Base-by-base conservation (phyloP, 192 early-diverging fungal genomes). In the Gamsiella multidivaricata region DNA sequence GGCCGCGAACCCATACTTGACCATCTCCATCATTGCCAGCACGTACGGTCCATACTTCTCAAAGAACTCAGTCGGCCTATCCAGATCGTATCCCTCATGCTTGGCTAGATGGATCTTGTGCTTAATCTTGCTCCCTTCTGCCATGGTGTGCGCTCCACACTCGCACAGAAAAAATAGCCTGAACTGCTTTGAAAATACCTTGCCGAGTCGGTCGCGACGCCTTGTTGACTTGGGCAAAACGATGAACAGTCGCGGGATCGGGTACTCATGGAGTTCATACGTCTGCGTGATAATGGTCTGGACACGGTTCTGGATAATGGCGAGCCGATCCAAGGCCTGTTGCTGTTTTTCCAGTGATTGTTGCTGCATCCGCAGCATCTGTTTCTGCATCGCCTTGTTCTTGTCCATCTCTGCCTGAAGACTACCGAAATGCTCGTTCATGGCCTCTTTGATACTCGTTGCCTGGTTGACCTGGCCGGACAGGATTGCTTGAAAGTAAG, bases 201-300 rank as follows among this genome's bases (percentile, higher is more conserved):
- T 60, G 4, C 29, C 17, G 20, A 69, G 11, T 36, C 5, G 45
- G 6, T 69, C 57, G 1, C 58, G 50, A 18, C 28, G 18, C 2
- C 51, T 26, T 5, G 23, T 20, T 3, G n/a, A 32, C 11, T 39
- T 51, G 2, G 68, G 68, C 1, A 70, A 18, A 11, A 70, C 36
- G 18, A 70, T 70, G 52, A 70, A 70, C 22, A 70, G 32, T 17
- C 68, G 32, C 20, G 68, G 68, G 26, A 61, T 61, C 2, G 68
- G 58, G 12, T 33, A 61, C 51, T 70, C 67, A 26, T 69, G 67
- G 3, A 69, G 32, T 50, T 69, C 56, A 34, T 69, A 69, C 12
- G 67, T 59, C 20, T 69, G 56, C 2, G 37, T 60, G 10, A 60
- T 20, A 11, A 69, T 25, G 0, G 57, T 57, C n/a, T 51, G 37